Conservation (phyloP, 441 rosid genomes). For the Lepidium campestre region DNA sequence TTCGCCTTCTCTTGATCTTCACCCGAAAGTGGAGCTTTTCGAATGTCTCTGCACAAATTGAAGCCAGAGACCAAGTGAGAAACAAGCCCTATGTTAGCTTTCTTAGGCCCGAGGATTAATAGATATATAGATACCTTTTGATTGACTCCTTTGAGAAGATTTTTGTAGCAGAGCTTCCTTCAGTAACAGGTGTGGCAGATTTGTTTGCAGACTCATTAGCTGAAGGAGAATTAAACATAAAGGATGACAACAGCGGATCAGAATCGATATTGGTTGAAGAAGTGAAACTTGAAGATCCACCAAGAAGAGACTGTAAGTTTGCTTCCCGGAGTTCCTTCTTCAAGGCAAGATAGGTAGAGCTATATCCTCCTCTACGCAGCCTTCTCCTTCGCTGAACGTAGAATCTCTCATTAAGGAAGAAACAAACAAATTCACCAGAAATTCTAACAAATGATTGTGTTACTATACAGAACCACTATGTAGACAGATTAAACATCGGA, state of each 20-base stretch:
- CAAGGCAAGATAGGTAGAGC: slow-evolving; percentile 51
- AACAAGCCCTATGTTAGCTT: neutral
- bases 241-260: slow-evolving; percentile 73
- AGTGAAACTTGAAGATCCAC: slow-evolving; percentile 49
- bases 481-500: neutral
- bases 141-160: slow-evolving; percentile 29
- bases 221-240: slow-evolving; percentile 43
- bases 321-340: slow-evolving; percentile 76
- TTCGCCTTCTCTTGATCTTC: slow-evolving; percentile 54
- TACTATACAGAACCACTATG: neutral
- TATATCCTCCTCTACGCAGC: slow-evolving; percentile 59
- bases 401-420: slow-evolving; percentile 49
- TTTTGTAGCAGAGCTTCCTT: slow-evolving; percentile 36
- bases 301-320: slow-evolving; percentile 57
- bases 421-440: slow-evolving; percentile 2
- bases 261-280: slow-evolving; percentile 59
- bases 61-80: slow-evolving; percentile 1
- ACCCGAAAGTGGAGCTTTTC: slow-evolving; percentile 33
- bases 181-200: slow-evolving; percentile 7
- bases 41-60: slow-evolving; percentile 30
- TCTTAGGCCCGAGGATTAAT: neutral
- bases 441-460: neutral
- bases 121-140: slow-evolving; percentile 8
- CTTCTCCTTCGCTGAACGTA: slow-evolving; percentile 77
- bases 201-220: slow-evolving; percentile 31